Evolutionary conservation across 2,329 filamentous ascomycete genomes (phyloP), one percentile per base, ranked within the genome.

Genomic region (Beauveria sp.): DNA sequence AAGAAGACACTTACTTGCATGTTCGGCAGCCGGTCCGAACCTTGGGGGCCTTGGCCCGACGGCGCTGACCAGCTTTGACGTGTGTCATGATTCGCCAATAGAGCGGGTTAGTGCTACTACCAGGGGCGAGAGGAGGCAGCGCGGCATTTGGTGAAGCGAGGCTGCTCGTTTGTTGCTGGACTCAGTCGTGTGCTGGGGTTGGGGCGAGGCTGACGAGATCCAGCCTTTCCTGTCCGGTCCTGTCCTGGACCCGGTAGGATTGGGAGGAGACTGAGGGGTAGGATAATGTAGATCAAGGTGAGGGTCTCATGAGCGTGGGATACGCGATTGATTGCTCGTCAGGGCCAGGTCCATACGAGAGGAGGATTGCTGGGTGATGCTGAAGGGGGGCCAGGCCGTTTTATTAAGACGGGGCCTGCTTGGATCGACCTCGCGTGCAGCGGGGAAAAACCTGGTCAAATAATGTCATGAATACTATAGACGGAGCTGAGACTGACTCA

Each of bases 51-150:
- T 59, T 62, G 38, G 55, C 55, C 16, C 61, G 55, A 8, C 56
- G 55, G 26, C 61, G 61, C 31, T 62, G 61, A 22, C 61, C 61
- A 20, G 61, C 55, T 34, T 62, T 62, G 50, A 62, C 61, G 22
- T 54, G 61, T 43, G 61, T 62, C 61, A 62, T 62, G 48, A 34
- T 46, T 51, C 34, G 38, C 31, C 45, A 26, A 50, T 49, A 26
- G 55, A 31, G 45, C 28, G 16, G 26, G 28, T 24, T n/a, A 57
- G 43, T 38, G 43, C 54, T 48, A 26, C 43, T 26, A 26, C 20
- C 45, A 40, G 54, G 56, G 43, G 20, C 18, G 22, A 28, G 20
- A 18, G 34, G 22, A 50, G 22, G 45, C 56, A 31, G 38, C 45
- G 45, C 45, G 28, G 45, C 45, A 58, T 58, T 46, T 48, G 40